Evolutionary conservation across 1,284 basidiomycete genomes (phyloP), one percentile per base, ranked within the genome.

Genomic region (Exobasidium cylindrosporum): DNA sequence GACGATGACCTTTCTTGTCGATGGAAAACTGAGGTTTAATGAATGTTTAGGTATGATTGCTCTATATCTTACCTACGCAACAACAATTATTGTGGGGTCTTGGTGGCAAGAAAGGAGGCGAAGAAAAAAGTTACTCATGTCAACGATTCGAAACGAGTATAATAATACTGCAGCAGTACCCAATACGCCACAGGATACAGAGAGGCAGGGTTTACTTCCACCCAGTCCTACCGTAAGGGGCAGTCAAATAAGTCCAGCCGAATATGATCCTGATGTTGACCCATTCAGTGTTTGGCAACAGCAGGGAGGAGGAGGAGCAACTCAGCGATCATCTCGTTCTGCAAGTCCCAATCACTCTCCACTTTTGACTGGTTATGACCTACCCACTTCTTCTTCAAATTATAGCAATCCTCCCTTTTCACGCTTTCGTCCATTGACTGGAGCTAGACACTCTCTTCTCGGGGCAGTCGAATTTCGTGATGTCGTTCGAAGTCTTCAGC

Each of bases 391-490:
- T 47, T 31, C 57, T 3, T 28, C 13, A 7, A 32, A 21, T 14
- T 23, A 31, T 17, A 50, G 40, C 44, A 46, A 47, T 30, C 11
- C 45, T 1, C n/a, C 40, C 13, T n/a, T 30, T 11, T 57, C 57
- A 1, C 17, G 29, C 14, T 29, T 44, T 17, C 26, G 47, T 7
- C 10, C 43, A n/a, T 32, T 32, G n/a, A 30, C 30, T 13, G 63
- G 70, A 2, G 72, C 80, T 2, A 54, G 72, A 3, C 72, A 76
- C 59, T 95, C 92, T 4, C 85, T 97, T 1, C 86, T 96, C 1
- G 91, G 93, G 7, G 93, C 94, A 0, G 86, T 97, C 57, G 94
- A 97, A 79, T 97, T 97, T 81, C 84, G 91, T 29, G 88, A 93
- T 64, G 89, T 96, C 14, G 89, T 97, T 14, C 85, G 89, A 17